Conservation (phyloP, 441 rosid species). For the Cnidoscolus chayamansa region DNA sequence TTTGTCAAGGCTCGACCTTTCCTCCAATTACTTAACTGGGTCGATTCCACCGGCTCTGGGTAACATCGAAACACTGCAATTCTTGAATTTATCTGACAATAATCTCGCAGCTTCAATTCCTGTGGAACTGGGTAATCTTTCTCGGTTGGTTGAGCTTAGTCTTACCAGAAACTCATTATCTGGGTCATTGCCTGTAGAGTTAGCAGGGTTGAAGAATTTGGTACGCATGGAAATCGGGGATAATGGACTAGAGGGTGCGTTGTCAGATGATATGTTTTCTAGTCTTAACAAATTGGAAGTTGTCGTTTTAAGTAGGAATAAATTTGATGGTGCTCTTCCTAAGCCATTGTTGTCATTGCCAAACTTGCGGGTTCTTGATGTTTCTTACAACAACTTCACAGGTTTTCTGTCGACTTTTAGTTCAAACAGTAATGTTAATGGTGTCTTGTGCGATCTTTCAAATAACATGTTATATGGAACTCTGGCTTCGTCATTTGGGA, state of each 20-base stretch:
- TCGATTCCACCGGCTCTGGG: conserved; percentile 51
- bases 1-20: conserved; percentile 60
- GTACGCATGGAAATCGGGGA: conserved; percentile 43
- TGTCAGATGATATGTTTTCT: conserved; percentile 51
- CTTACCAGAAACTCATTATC: conserved; percentile 71
- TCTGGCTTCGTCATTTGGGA: conserved; percentile 40
- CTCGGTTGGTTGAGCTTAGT: conserved; percentile 59
- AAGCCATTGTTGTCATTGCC: conserved; percentile 41
- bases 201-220: conserved; percentile 50
- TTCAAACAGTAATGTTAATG: conserved; percentile 27
- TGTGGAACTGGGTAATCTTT: conserved; percentile 52
- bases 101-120: conserved; percentile 62
- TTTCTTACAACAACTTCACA: conserved; percentile 71
- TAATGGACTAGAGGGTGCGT: conserved; percentile 47
- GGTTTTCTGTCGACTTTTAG: conserved; percentile 45
- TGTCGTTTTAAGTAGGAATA: conserved; percentile 49
- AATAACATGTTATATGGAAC: conserved; percentile 66
- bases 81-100: conserved; percentile 64
- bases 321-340: conserved; percentile 54
- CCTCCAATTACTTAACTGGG: conserved; percentile 65
- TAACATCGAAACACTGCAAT: conserved; percentile 36
- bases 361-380: conserved; percentile 52
- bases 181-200: conserved; percentile 60
- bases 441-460: conserved; percentile 55
- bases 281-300: conserved; percentile 44